phyloP scores from a whole-genome alignment of 164 flowering plant genomes.

The Pachysandra terminalis region DNA sequence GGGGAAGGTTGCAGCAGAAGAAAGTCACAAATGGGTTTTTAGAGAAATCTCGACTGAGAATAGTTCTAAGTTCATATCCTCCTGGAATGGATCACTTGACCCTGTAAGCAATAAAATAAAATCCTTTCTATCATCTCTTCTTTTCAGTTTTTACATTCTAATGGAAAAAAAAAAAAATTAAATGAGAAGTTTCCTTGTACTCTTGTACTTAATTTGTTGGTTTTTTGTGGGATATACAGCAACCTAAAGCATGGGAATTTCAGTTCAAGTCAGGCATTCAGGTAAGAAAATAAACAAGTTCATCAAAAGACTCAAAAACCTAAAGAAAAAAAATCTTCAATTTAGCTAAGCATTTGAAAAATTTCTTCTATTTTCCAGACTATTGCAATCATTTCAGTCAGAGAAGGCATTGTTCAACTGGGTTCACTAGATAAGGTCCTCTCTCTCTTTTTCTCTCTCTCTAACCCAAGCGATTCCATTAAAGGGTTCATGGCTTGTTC shows the following conservation, averaged over 20 bases:
- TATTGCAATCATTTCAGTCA: conserved; percentile 65
- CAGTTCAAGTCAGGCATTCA: conserved; percentile 84
- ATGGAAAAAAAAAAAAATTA: too few species aligned
- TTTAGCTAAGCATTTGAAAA: background rate
- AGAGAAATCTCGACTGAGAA: conserved; percentile 37
- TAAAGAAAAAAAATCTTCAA: too few species aligned
- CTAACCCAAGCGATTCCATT: background rate
- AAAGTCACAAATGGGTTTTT: conserved; percentile 78
- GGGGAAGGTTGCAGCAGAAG: conserved; percentile 80
- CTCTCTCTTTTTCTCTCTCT: background rate
- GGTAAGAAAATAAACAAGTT: conserved; percentile 26
- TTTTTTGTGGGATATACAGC: conserved; percentile 34
- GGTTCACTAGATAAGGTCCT: conserved; percentile 74
- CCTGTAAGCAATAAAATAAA: conserved; percentile 44
- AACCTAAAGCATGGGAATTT: conserved; percentile 74
- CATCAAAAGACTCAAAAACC: background rate
- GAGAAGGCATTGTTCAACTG: conserved; percentile 79
- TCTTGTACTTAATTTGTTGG: background rate
- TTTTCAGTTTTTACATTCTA: background rate
- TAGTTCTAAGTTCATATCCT: conserved; percentile 41
- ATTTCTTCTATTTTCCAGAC: conserved; percentile 35
- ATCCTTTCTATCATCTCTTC: background rate
- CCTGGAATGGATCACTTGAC: conserved; percentile 68
- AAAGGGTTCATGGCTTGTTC: conserved; percentile 1
- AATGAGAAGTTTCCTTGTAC: background rate